phyloP scores from a whole-genome alignment of 106 monocot genomes.

The Apostasia ramifera region DNA sequence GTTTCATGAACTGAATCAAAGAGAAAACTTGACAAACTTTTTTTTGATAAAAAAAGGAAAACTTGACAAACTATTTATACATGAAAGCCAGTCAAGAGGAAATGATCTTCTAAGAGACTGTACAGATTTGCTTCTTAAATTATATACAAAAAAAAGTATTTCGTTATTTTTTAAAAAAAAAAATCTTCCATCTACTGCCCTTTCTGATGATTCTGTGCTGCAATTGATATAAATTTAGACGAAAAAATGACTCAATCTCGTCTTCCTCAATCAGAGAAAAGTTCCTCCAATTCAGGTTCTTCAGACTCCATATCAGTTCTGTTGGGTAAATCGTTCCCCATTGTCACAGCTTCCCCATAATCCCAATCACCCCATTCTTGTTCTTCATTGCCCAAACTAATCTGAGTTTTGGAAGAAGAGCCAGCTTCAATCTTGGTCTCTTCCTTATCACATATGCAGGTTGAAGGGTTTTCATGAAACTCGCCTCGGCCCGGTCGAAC shows the following conservation, averaged over 20 bases:
- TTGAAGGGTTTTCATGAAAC: constrained; percentile 79
- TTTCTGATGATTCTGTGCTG: too few relatives aligned
- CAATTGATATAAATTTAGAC: not conserved
- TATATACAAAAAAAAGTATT: too few relatives aligned
- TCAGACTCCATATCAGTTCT: not conserved
- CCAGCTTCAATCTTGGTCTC: not conserved
- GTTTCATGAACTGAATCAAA: too few relatives aligned
- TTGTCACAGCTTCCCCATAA: not conserved
- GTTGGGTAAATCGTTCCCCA: not conserved
- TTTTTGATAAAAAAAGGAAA: too few relatives aligned
- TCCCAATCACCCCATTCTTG: constrained; percentile 2
- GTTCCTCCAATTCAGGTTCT: not conserved
- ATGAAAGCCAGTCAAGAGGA: too few relatives aligned
- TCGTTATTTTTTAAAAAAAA: too few relatives aligned
- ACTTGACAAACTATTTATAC: too few relatives aligned
- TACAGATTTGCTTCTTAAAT: too few relatives aligned
- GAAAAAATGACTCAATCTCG: not conserved
- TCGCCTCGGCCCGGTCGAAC: constrained; percentile 79
- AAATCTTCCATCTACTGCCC: too few relatives aligned
- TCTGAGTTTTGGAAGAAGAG: not conserved
- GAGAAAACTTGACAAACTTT: too few relatives aligned
- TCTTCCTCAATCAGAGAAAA: not conserved
- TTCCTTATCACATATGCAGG: constrained; percentile 41
- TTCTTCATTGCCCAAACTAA: not conserved
- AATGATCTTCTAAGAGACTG: too few relatives aligned